Evolutionary conservation across 345 rosid genomes (phyloP), one percentile per base, ranked within the genome.

Genomic region (Arabis hirsuta): DNA sequence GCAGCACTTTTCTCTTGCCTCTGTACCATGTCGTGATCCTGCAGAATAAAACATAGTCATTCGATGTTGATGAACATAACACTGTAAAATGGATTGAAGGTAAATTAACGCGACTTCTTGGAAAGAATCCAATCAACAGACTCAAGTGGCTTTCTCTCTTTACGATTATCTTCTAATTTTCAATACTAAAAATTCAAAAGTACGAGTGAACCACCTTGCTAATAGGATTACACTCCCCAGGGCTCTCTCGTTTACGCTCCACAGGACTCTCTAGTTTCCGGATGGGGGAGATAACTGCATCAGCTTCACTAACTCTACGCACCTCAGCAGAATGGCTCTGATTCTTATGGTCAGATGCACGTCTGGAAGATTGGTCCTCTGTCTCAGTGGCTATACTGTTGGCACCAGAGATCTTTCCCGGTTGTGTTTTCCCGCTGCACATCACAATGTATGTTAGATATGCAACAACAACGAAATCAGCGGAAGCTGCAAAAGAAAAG

Each of bases 351-450:
- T 82, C 81, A 43, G 69, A 48, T 55, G 84, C 80, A 72, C 81
- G 77, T 65, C 73, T 78, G 51, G 88, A 76, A 61, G 81, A 58
- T 55, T 78, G 83, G 69, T 67, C 78, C 54, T 81, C 90, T 39
- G 53, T 72, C 67, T 85, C 91, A 75, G 56, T 65, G 11, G 79
- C 53, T 85, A 83, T 70, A 82, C 63, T 71, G 74, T 67, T 73
- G 72, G 60, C 76, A 76, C 83, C 84, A 65, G 64, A 63, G 31
- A 56, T 73, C 79, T 82, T 88, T 54, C 81, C 65, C 77, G 62
- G 83, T 20, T 68, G 88, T 59, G 65, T 79, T 84, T 81, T 88
- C 48, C 81, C 89, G 44, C 92, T 87, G 67, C 70, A 72, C 58
- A 76, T 54, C 52, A 57, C 7, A 59, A 67, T n/a, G 55, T 50